Base-by-base conservation (phyloP, 805 yeast genomes). In the Metschnikowia similis region DNA sequence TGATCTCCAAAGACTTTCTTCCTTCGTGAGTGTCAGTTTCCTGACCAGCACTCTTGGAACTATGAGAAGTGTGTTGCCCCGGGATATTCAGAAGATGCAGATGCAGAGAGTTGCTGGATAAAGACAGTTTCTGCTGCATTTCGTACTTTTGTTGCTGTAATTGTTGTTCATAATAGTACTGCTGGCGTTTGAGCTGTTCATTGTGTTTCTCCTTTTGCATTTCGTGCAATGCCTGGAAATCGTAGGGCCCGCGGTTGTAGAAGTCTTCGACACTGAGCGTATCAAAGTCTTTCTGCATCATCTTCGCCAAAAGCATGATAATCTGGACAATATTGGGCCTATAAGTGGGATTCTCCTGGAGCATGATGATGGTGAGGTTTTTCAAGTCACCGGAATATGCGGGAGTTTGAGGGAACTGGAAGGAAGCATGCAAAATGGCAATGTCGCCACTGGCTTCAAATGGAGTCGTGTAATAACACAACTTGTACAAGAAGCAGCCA, bases 381-480 rank as follows among this genome's bases (percentile, higher is more conserved):
- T 84, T 86, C 55, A 94, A 68, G 47, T 84, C 82, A 11, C 84
- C 81, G 0, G 96, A 82, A 60, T 80, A 90, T 13, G 66, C 71
- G 2, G 97, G 96, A 6, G 66, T 63, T 1, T 78, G 70, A 2
- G 92, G 95, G 58, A 91, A 88, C 51, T 80, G 84, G 67, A 83
- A 91, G 39, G 84, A 81, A 6, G 96, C 89, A 69, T 87, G 92
- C 48, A 91, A 70, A 39, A 92, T 88, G 4, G 96, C 96, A 59
- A 89, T 76, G 56, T 89, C 96, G 9, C 84, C 85, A 36, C 89
- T 89, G 39, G 86, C 84, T 67, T 92, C 99, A 66, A 94, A 92
- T 1, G 99, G 99, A 1, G 99, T 92, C 1, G 87, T 91, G 67
- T 89, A 92, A 69, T 87, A 92, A 68, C 96, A 85, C 53, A 92